Base-by-base conservation (phyloP, 192 early-diverging fungal genomes). In the Linnemannia hyalina region DNA sequence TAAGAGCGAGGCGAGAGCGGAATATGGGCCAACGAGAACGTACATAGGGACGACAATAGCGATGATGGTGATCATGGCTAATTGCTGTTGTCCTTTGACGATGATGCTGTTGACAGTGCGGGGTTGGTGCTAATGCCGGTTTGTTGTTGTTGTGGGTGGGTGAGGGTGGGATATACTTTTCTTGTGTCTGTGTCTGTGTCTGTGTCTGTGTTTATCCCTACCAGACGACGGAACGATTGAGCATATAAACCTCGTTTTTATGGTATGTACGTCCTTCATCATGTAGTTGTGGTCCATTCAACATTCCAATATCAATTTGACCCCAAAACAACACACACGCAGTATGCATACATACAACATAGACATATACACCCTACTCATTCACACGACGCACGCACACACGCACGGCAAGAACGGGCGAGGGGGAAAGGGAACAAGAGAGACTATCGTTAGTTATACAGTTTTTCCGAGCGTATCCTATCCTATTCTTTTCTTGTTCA, bases 261-360 rank as follows among this genome's bases (percentile, higher is more conserved):
- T 38, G 68, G 35, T 36, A 42, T 32, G 41, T 20, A 23, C 42
- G 65, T 35, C 65, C 32, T 22, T 52, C 49, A 52, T 52, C 49
- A 52, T 52, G 49, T 6, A 22, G 49, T 52, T 18, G 49, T 2
- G 49, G 49, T 15, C 44, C 40, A 46, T 42, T 70, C 75, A 76
- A 76, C 18, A 82, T 82, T 82, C 81, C 81, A 76, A 77, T 82
- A 77, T 77, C 81, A 47, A 82, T 82, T 63, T 82, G 81, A 82
- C 81, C 81, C 47, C 73, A 81, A 72, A 75, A 29, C 46, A 70
- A 60, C 32, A 13, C 49, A 4, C 47, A 18, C 47, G 16, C 15
- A 49, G 16, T 46, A 47, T 26, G 9, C 55, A 69, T 18, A 20
- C 36, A 7, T 4, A 47, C 1, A n/a, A 6, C n/a, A 22, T 32